Conservation (phyloP, 148 eudicot genomes). For the Chenopodium quinoa region DNA sequence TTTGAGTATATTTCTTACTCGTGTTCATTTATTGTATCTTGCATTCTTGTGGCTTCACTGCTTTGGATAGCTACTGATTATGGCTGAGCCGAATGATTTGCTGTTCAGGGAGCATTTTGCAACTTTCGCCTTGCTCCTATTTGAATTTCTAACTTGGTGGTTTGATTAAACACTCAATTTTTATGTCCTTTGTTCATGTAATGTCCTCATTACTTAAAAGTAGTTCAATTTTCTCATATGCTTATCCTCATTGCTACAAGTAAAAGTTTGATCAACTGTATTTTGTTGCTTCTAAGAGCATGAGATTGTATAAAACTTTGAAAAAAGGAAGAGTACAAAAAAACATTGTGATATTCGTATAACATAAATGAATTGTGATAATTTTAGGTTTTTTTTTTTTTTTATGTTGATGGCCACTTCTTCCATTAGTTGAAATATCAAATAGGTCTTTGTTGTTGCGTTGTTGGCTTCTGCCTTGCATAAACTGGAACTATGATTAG, state of each 20-base stretch:
- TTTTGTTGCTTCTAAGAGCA: too few relatives aligned
- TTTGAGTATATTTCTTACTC: background rate
- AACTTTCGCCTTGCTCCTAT: background rate
- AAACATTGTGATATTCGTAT: too few relatives aligned
- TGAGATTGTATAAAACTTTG: too few relatives aligned
- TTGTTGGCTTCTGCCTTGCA: too few relatives aligned
- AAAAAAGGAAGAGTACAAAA: too few relatives aligned
- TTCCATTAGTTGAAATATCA: too few relatives aligned
- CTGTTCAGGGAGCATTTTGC: background rate
- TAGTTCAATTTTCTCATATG: background rate
- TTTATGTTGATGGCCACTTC: too few relatives aligned
- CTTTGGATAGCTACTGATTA: background rate
- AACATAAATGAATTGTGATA: too few relatives aligned
- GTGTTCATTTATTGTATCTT: background rate
- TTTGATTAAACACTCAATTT: background rate
- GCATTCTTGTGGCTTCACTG: background rate
- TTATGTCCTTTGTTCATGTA: background rate
- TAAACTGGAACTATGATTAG: background rate
- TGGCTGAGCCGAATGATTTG: background rate
- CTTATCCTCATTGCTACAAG: background rate
- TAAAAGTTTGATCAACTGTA: too few relatives aligned
- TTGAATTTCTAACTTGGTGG: background rate
- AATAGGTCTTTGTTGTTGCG: too few relatives aligned
- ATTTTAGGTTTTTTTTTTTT: too few relatives aligned
- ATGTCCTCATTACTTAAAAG: background rate